Conservation (phyloP, 495 filamentous ascomycete species). For the Hypoxylon subgilvum region DNA sequence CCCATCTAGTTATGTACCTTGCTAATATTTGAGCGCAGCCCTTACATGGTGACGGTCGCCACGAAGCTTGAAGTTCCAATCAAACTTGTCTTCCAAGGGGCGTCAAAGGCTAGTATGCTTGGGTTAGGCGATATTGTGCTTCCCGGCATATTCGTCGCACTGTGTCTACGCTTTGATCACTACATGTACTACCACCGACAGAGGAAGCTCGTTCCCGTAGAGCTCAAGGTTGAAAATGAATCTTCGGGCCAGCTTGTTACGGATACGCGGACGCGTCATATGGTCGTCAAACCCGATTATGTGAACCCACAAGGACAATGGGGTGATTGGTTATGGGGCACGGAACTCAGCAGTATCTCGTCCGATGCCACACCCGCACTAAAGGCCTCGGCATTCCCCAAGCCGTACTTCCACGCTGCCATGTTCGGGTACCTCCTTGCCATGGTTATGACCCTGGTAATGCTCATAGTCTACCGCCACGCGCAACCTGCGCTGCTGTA, state of each 20-base stretch:
- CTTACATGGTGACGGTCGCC: conserved; percentile 95
- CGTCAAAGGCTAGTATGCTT: conserved; percentile 75
- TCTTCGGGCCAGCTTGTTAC: conserved; percentile 42
- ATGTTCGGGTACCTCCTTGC: conserved; percentile 79
- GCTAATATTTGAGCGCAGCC: conserved; percentile 48
- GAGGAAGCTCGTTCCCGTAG: conserved; percentile 44
- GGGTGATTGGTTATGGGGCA: conserved; percentile 87
- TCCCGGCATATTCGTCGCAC: conserved; percentile 88
- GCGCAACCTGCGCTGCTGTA: conserved; percentile 93
- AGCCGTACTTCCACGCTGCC: conserved; percentile 84
- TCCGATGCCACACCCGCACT: conserved; percentile 51
- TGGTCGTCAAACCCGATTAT: conserved; percentile 62
- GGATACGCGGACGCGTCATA: conserved; percentile 39
- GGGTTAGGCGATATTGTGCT: conserved; percentile 93
- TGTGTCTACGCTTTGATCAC: conserved; percentile 89
- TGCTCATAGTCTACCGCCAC: conserved; percentile 78
- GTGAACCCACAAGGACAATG: conserved; percentile 68
- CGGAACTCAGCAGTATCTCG: conserved; percentile 38
- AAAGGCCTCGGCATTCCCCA: conserved; percentile 68
- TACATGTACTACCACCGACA: conserved; percentile 75
- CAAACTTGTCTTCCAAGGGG: conserved; percentile 85
- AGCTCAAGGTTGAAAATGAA: conserved; percentile 47
- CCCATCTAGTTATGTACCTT: neutral
- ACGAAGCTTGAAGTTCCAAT: conserved; percentile 89
- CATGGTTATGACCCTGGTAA: conserved; percentile 76